Evolutionary conservation across 179 eudicot species (phyloP).

Genomic region (Actinidia arguta): DNA sequence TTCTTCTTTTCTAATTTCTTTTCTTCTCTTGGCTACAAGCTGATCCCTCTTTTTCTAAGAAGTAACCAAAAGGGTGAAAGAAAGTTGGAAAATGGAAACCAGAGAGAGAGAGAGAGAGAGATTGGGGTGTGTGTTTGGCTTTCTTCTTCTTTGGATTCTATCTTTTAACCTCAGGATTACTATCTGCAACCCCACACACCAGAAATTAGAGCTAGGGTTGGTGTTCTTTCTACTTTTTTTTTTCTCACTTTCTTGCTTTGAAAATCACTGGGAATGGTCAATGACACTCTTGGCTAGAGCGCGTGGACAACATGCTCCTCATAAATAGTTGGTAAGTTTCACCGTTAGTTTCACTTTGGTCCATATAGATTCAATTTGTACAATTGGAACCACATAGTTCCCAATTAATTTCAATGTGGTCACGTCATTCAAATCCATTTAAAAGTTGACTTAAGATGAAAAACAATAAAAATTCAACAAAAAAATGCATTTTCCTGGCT

Average conservation of each 20-base stretch:
- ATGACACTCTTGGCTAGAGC: not conserved
- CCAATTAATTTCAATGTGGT: too few relatives aligned
- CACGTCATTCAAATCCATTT: too few relatives aligned
- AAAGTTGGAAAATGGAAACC: constrained; percentile 18
- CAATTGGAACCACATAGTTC: too few relatives aligned
- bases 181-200: constrained; percentile 16
- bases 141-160: constrained; percentile 24
- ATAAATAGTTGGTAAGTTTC: too few relatives aligned
- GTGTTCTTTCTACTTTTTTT: not conserved
- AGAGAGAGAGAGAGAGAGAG: not conserved
- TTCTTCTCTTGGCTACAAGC: constrained; percentile 22
- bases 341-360: too few relatives aligned
- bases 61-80: constrained; percentile 32
- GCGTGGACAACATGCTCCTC: not conserved
- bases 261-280: not conserved
- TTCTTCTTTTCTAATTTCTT: not conserved
- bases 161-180: constrained; percentile 21
- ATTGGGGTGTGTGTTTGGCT: not conserved
- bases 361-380: too few relatives aligned
- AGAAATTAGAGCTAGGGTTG: constrained; percentile 8
- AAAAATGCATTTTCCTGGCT: too few relatives aligned
- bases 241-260: not conserved
- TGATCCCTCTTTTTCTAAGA: not conserved
- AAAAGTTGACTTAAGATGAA: too few relatives aligned
- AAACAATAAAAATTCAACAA: too few relatives aligned